A percentile compares a stretch with the other conserved stretches of the same genome.
Evolutionary conservation across 2,329 filamentous ascomycete species (phyloP).

Genomic region (Talaromyces piceae): DNA sequence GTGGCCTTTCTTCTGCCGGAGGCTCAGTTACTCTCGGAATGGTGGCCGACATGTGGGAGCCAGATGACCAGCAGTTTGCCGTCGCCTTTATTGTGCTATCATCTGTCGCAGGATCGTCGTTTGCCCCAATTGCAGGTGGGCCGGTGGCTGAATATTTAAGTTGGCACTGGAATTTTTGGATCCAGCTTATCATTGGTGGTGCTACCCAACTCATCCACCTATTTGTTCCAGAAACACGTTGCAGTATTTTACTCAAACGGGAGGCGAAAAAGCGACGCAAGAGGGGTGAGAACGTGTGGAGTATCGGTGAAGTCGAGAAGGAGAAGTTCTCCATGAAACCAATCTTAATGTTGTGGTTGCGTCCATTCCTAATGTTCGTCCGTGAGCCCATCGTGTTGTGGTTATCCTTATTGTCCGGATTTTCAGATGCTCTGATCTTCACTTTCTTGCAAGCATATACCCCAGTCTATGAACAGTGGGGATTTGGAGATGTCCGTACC

Average conservation of each 20-base stretch:
- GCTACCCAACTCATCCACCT: conserved; percentile 47
- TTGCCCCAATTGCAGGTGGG: conserved; percentile 45
- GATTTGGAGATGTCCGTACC: conserved; percentile 43
- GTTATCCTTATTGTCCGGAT: conserved; percentile 56
- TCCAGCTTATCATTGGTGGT: conserved; percentile 52
- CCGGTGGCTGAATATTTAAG: conserved; percentile 41
- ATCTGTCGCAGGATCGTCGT: conserved; percentile 46
- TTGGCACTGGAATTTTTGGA: conserved; percentile 59
- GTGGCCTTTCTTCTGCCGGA: conserved; percentile 56
- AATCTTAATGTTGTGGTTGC: conserved; percentile 50
- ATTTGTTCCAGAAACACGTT: conserved; percentile 49
- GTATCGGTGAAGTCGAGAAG: conserved; percentile 61
- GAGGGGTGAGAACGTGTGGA: conserved; percentile 57
- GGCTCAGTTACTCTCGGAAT: conserved; percentile 59
- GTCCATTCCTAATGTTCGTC: conserved; percentile 58
- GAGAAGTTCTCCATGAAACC: conserved; percentile 51
- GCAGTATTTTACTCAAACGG: conserved; percentile 50
- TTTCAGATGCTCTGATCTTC: conserved; percentile 59
- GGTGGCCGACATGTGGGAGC: conserved; percentile 56
- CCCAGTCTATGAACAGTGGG: conserved; percentile 54
- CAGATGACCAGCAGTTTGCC: conserved; percentile 52
- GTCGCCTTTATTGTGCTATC: conserved; percentile 55
- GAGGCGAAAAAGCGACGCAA: conserved; percentile 51
- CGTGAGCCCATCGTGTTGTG: conserved; percentile 58
- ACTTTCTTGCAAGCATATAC: conserved; percentile 58